phyloP scores from a whole-genome alignment of 208 protist genomes.

The Wallacemonas rigidus region DNA sequence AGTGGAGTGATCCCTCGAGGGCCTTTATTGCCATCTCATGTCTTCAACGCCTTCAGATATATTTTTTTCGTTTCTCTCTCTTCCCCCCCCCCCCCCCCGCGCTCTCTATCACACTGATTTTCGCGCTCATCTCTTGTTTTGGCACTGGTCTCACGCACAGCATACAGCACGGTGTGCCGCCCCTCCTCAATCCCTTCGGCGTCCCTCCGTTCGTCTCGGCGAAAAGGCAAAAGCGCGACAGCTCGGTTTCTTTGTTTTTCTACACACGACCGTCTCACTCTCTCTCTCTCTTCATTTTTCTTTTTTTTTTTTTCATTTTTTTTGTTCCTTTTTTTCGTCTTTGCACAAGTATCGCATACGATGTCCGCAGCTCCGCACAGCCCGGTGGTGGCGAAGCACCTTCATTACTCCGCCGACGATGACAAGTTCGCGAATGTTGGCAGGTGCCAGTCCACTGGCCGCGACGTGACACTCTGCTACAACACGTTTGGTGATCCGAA shows the following conservation, averaged over 20 bases:
- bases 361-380: slow-evolving; percentile 3
- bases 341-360: neutral
- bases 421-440: slow-evolving; percentile 62
- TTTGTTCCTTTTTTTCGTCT: neutral
- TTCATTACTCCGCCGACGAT: slow-evolving; percentile 22
- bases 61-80: no score
- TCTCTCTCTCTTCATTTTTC: neutral
- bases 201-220: no score
- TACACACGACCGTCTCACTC: neutral
- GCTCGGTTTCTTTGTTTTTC: neutral
- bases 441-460: slow-evolving; percentile 56
- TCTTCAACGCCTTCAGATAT: no score
- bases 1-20: no score
- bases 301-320: neutral
- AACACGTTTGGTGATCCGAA: slow-evolving; percentile 63
- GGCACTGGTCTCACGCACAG: no score
- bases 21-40: no score
- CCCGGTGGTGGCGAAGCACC: slow-evolving; percentile 15
- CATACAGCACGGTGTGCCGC: no score
- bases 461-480: slow-evolving; percentile 75
- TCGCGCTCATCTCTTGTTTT: no score
- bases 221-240: neutral
- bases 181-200: no score
- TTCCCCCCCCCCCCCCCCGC: no score
- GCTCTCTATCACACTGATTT: no score